Conservation (phyloP, 176 grass and related monocot genomes). For the Phoenix roebelenii region DNA sequence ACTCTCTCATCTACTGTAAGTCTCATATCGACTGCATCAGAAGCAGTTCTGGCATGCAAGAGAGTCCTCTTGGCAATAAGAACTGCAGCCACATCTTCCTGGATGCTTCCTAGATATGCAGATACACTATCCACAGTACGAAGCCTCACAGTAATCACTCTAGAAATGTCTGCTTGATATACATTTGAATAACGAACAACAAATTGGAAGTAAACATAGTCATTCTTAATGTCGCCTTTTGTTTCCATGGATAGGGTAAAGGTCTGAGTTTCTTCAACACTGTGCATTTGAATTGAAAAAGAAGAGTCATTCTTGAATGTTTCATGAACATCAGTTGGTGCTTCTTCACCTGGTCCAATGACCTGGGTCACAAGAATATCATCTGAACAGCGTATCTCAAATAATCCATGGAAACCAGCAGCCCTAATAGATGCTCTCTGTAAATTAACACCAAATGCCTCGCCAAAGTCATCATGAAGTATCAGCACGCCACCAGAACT, state of each 20-base stretch:
- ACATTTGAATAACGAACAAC: conserved; percentile 72
- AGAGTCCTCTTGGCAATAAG: conserved; percentile 74
- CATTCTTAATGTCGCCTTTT: conserved; percentile 69
- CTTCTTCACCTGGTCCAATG: conserved; percentile 94
- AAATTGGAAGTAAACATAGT: conserved; percentile 95
- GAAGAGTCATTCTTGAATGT: conserved; percentile 85
- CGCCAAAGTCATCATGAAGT: conserved; percentile 96
- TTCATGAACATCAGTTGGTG: conserved; percentile 79
- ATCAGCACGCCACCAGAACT: conserved; percentile 87
- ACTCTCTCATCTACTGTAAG: conserved; percentile 78
- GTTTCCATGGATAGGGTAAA: conserved; percentile 92
- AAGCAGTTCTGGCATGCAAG: conserved; percentile 46
- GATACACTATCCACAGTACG: conserved; percentile 70
- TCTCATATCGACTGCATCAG: conserved; percentile 59
- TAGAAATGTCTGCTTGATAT: conserved; percentile 74
- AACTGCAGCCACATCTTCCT: conserved; percentile 61
- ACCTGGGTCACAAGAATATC: conserved; percentile 90
- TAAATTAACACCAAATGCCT: conserved; percentile 96
- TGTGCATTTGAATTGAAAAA: conserved; percentile 89
- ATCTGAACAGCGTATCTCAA: conserved; percentile 91
- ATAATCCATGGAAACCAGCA: conserved; percentile 75
- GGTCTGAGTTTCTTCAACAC: conserved; percentile 79
- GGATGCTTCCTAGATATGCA: conserved; percentile 60
- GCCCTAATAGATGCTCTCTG: conserved; percentile 80
- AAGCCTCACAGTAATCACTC: conserved; percentile 72